phyloP scores from a whole-genome alignment of 2,329 filamentous ascomycete species.

The Neofusicoccum parvum region DNA sequence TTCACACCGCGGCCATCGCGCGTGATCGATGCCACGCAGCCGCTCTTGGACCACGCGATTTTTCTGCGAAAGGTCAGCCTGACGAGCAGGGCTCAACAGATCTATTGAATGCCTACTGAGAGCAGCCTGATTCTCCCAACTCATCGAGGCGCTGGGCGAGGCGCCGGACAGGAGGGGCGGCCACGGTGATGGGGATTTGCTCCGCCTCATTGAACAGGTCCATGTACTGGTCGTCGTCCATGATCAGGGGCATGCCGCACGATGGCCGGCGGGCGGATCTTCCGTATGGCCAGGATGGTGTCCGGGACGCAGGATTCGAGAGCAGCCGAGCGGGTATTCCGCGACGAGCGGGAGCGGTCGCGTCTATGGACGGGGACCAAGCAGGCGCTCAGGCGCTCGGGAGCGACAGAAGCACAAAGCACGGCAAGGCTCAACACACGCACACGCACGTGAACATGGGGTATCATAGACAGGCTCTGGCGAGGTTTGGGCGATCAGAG shows the following conservation, averaged over 20 bases:
- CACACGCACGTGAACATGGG: background rate
- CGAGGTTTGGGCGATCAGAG: background rate
- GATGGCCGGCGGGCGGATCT: background rate
- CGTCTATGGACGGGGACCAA: background rate
- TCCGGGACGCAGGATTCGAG: background rate
- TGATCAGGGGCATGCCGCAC: slow-evolving; percentile 50
- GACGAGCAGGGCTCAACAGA: background rate
- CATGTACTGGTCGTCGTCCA: slow-evolving; percentile 59
- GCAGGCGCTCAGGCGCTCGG: background rate
- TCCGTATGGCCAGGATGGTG: background rate
- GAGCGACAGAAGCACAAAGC: background rate
- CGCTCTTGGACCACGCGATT: slow-evolving; percentile 84
- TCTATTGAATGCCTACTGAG: slow-evolving; percentile 64
- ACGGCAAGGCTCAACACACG: background rate
- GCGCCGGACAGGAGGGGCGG: slow-evolving; percentile 62
- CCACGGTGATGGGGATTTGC: slow-evolving; percentile 59
- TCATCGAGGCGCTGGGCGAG: slow-evolving; percentile 76
- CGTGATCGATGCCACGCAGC: slow-evolving; percentile 80
- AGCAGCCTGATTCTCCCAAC: slow-evolving; percentile 73
- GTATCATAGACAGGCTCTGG: background rate
- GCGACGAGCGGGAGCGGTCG: background rate
- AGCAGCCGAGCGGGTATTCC: background rate
- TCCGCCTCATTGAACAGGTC: slow-evolving; percentile 54
- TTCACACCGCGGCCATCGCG: slow-evolving; percentile 70
- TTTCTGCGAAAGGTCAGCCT: slow-evolving; percentile 53